These are phyloP conservation scores for Ceratobasidium sp. DNA, from an alignment of 1,284 basidiomycete species.

Conservation along the genomic window DNA sequence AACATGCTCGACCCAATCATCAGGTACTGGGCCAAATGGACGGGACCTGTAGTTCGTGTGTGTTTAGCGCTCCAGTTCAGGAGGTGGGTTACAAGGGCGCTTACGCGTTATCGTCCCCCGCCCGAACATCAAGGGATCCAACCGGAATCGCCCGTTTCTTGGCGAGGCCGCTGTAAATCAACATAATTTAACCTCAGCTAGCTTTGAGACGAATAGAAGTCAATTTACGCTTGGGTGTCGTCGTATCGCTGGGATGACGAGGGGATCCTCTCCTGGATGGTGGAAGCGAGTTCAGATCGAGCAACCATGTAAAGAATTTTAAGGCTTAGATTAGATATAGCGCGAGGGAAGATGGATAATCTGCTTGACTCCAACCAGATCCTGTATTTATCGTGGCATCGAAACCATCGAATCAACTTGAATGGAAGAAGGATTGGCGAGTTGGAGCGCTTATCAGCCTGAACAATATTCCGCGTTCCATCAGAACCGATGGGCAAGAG, in stretches of 20 bases:
- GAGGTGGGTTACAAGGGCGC: neutral
- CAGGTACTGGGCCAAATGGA: conserved; percentile 17
- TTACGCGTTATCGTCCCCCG: conserved; percentile 24
- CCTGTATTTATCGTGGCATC: too few relatives aligned
- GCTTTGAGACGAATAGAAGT: neutral
- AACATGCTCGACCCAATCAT: conserved; percentile 16
- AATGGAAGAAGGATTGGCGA: too few relatives aligned
- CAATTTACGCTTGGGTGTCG: conserved; percentile 23
- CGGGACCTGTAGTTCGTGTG: neutral
- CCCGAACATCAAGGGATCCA: neutral
- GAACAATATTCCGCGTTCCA: too few relatives aligned
- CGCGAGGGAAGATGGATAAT: neutral
- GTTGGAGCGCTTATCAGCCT: too few relatives aligned
- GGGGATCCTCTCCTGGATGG: conserved; percentile 21
- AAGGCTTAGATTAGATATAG: neutral
- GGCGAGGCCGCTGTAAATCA: neutral
- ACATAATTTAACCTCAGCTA: neutral
- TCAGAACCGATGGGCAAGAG: too few relatives aligned
- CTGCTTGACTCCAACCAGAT: too few relatives aligned
- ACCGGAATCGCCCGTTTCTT: conserved; percentile 21
- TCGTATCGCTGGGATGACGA: conserved; percentile 21
- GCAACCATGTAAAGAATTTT: neutral
- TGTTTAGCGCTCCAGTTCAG: neutral
- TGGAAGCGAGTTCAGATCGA: neutral
- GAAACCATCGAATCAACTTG: too few relatives aligned